phyloP scores from a whole-genome alignment of 768 basidiomycete genomes.

The Hypsizygus marmoreus region DNA sequence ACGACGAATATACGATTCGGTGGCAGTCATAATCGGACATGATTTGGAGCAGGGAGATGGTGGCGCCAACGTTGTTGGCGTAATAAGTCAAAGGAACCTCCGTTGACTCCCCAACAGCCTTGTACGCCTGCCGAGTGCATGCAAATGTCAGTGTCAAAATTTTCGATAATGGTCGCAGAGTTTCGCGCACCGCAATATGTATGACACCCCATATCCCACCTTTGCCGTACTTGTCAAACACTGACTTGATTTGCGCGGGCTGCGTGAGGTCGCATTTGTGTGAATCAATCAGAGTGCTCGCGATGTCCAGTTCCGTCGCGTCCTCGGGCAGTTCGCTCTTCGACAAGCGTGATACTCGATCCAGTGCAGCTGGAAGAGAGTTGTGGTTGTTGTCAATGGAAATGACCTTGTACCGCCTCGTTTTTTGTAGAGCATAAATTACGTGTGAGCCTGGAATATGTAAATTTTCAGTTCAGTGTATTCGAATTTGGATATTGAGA shows the following conservation, averaged over 20 bases:
- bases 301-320: slow-evolving; percentile 66
- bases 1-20: slow-evolving; percentile 95
- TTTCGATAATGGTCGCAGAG: not conserved
- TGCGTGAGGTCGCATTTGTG: slow-evolving; percentile 75
- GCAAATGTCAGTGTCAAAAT: slow-evolving; percentile 3
- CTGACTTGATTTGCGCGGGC: slow-evolving; percentile 65
- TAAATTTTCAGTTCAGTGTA: slow-evolving; percentile 15
- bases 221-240: slow-evolving; percentile 85
- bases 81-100: slow-evolving; percentile 95
- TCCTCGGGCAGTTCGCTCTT: slow-evolving; percentile 66
- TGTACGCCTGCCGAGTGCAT: slow-evolving; percentile 87
- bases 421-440: slow-evolving; percentile 82
- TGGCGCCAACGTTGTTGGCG: slow-evolving; percentile 89
- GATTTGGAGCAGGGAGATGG: slow-evolving; percentile 79
- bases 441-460: slow-evolving; percentile 81
- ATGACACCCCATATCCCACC: slow-evolving; percentile 96
- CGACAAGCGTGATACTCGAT: slow-evolving; percentile 80
- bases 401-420: slow-evolving; percentile 88
- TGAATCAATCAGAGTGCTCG: slow-evolving; percentile 73
- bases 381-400: slow-evolving; percentile 97
- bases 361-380: slow-evolving; percentile 74
- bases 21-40: slow-evolving; percentile 86
- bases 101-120: slow-evolving; percentile 96
- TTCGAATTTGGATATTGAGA: slow-evolving; percentile 2
- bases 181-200: slow-evolving; percentile 75